Evolutionary conservation across 352 stramenopile genomes (phyloP).

Genomic region (Phytopythium kandeliae): DNA sequence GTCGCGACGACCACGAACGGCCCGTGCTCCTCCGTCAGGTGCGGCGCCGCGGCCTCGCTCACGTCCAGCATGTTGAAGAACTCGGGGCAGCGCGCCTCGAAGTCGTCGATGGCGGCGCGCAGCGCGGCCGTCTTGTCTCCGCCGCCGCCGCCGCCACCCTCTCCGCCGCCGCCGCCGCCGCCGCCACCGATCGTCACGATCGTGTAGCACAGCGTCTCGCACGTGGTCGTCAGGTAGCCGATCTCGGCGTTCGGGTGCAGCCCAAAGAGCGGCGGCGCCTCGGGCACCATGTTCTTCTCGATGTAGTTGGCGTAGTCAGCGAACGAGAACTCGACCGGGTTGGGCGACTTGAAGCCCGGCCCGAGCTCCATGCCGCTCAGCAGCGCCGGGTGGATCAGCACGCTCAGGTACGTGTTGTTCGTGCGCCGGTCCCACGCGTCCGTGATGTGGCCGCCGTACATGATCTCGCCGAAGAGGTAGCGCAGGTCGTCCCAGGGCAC

Average conservation of each 20-base stretch:
- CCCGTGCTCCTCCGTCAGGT: slow-evolving; percentile 84
- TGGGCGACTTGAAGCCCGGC: slow-evolving; percentile 92
- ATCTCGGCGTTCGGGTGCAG: slow-evolving; percentile 96
- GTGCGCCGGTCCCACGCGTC: slow-evolving; percentile 94
- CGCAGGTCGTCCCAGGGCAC: slow-evolving; percentile 95
- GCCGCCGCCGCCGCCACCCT: slow-evolving; percentile 47
- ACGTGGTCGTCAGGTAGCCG: slow-evolving; percentile 92
- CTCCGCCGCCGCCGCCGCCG: slow-evolving; percentile 26
- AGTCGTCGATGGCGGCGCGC: slow-evolving; percentile 87
- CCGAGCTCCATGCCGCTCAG: slow-evolving; percentile 91
- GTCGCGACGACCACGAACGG: slow-evolving; percentile 94
- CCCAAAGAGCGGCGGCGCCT: slow-evolving; percentile 91
- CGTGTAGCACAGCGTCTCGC: slow-evolving; percentile 90
- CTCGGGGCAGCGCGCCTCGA: slow-evolving; percentile 86
- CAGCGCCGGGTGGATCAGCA: slow-evolving; percentile 85
- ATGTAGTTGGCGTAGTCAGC: slow-evolving; percentile 89
- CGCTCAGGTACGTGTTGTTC: slow-evolving; percentile 93
- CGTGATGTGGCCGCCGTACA: slow-evolving; percentile 96
- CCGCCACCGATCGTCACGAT: slow-evolving; percentile 90
- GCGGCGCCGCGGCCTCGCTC: slow-evolving; percentile 76
- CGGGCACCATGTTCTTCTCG: slow-evolving; percentile 90
- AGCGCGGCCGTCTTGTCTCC: slow-evolving; percentile 75
- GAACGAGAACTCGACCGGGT: slow-evolving; percentile 80
- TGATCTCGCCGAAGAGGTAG: slow-evolving; percentile 96
- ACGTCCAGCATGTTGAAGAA: slow-evolving; percentile 93